Evolutionary conservation across 2,329 filamentous ascomycete species (phyloP), one percentile per base, ranked within the genome.

Genomic region (Dothiorella sarmentorum): DNA sequence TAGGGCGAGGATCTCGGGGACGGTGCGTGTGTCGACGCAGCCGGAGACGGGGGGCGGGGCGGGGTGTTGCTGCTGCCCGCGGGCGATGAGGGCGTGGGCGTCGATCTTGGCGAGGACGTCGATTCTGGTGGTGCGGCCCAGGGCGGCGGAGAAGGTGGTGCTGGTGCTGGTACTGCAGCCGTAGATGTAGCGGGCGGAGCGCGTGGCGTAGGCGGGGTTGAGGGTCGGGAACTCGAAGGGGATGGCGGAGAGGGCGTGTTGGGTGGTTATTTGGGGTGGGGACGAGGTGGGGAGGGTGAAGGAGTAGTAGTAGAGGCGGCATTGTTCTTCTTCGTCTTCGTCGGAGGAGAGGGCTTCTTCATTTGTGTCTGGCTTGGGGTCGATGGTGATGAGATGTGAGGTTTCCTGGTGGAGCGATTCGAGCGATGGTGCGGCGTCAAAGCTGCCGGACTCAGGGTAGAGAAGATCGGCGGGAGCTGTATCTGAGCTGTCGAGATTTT

Each of bases 201-300:
- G 73, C 85, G 89, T 89, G 18, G 81, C 78, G 15, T 74, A 66
- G 1, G 77, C 73, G 1, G 82, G 78, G 0, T 80, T 77, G 0
- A 88, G 71, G 0, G 82, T 82, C 0, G 87, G 86, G 53, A 89
- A 89, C 61, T 90, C 87, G 59, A 89, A 86, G 0, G 85, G 81
- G 40, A 89, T 83, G 1, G 82, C 78, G 0, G 83, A 80, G 1
- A 90, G 73, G 0, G 84, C 85, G 75, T 85, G 88, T 63, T 89
- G 84, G 45, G 86, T 78, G 0, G 75, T 76, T 40, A 89, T 87
- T 63, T 89, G 84, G 49, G 86, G 78, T 0, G 75, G 76, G 40
- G 89, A 86, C 0, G 63, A 67, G 0, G 65, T 45, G 3, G 67
- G 58, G 1, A 87, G 69, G 1, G 76, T 73, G 65, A 89, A 89